Evolutionary conservation across 2,329 filamentous ascomycete species (phyloP).

Genomic region (Aureobasidium pullulans): DNA sequence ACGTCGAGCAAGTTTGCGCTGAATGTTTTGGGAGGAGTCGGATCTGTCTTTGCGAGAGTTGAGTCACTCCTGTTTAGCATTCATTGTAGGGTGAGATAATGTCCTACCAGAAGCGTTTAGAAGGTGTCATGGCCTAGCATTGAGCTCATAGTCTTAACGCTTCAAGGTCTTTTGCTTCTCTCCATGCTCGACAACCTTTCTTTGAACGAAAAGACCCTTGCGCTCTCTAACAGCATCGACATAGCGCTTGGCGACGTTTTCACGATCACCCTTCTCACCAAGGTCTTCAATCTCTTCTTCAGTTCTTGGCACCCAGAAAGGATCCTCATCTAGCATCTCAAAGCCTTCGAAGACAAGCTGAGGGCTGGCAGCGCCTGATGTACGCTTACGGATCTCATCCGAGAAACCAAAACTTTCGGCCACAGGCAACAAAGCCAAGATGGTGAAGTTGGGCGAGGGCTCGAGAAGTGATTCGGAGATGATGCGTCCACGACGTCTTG

Average conservation of each 20-base stretch:
- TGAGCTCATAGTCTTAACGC: slow-evolving; percentile 31
- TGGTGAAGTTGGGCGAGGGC: slow-evolving; percentile 93
- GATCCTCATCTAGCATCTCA: slow-evolving; percentile 88
- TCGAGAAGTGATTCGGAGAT: slow-evolving; percentile 88
- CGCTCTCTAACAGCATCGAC: slow-evolving; percentile 80
- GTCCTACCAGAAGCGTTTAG: no score
- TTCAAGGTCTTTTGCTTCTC: slow-evolving; percentile 83
- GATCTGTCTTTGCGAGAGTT: no score
- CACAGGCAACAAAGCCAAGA: slow-evolving; percentile 78
- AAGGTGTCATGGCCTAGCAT: no score
- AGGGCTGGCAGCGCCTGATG: slow-evolving; percentile 80
- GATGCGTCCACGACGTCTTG: slow-evolving; percentile 80
- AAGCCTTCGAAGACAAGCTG: slow-evolving; percentile 92
- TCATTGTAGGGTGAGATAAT: no score
- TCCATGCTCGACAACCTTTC: slow-evolving; percentile 65
- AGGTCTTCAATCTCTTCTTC: slow-evolving; percentile 96
- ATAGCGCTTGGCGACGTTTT: slow-evolving; percentile 94
- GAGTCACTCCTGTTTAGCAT: no score
- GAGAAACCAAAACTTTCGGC: slow-evolving; percentile 93
- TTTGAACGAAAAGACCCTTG: slow-evolving; percentile 81
- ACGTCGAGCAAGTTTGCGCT: no score
- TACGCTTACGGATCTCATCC: slow-evolving; percentile 93
- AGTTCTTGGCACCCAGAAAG: slow-evolving; percentile 94
- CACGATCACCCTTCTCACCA: slow-evolving; percentile 83
- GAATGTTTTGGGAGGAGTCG: no score